Evolutionary conservation across 2,329 filamentous ascomycete species (phyloP).

Genomic region (Clarireedia paspali): DNA sequence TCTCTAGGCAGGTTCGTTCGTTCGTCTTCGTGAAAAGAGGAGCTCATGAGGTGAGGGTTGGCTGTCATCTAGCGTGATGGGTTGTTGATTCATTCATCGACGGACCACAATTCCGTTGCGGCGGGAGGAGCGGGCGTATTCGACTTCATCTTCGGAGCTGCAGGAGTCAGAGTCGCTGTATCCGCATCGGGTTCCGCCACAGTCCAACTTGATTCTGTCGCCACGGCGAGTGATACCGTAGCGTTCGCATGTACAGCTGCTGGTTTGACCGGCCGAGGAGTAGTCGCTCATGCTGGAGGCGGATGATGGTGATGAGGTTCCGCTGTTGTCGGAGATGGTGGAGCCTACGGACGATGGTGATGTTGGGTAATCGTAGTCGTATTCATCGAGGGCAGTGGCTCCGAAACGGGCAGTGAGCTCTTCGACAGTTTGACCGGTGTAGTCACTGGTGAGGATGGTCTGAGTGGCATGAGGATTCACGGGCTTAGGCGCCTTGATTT

Average conservation of each 20-base stretch:
- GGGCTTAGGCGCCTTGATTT: conserved; percentile 88
- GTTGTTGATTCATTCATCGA: conserved; percentile 20
- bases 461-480: conserved; percentile 80
- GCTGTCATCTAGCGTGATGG: conserved; percentile 5
- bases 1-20: too few species aligned
- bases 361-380: conserved; percentile 46
- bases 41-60: not conserved
- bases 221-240: conserved; percentile 93
- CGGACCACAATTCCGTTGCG: conserved; percentile 56
- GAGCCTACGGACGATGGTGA: conserved; percentile 56
- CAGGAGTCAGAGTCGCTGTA: conserved; percentile 65
- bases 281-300: conserved; percentile 67
- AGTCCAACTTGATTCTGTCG: conserved; percentile 93
- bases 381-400: conserved; percentile 48
- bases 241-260: conserved; percentile 85
- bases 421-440: conserved; percentile 62
- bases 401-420: conserved; percentile 72
- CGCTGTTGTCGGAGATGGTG: conserved; percentile 64
- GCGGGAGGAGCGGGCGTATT: conserved; percentile 49
- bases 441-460: conserved; percentile 77
- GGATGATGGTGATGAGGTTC: conserved; percentile 60
- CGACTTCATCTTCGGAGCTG: conserved; percentile 56
- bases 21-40: too few species aligned
- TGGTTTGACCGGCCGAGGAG: conserved; percentile 61
- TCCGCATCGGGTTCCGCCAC: conserved; percentile 80